Base-by-base conservation (phyloP, 2,329 filamentous ascomycete species). In the Penicillium sp. region DNA sequence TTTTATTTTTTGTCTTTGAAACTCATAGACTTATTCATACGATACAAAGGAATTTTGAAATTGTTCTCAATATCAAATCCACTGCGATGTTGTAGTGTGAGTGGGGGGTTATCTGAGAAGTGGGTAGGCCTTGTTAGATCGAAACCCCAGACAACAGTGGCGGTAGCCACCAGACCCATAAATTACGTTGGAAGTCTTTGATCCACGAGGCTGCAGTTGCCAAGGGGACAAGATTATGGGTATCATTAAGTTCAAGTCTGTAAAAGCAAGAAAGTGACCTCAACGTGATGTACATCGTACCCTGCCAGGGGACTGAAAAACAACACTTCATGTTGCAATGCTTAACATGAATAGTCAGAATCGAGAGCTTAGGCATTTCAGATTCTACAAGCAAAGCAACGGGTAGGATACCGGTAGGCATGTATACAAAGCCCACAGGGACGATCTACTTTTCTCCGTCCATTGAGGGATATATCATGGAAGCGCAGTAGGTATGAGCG, bases 81-180 rank as follows among this genome's bases (percentile, higher is more conserved):
- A 38, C 7, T 13, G 6, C 14, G 18, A 46, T 32, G 23, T 26
- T 51, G 32, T 39, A 7, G 26, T 29, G n/a, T 45, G 14, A 38
- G 47, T 41, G 27, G 48, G 34, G 34, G 49, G 19, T 39, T 39
- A 7, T 14, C n/a, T 14, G 27, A 47, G 18, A 47, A 40, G 48
- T 51, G 48, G 48, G 9, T 39, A 39, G 49, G 18, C 14, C 27
- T 39, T 32, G 18, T 35, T 26, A 23, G 42, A 39, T 40, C 43
- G n/a, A 39, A 34, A 4, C 35, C 42, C 49, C 18, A 52, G 35
- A 52, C 27, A 51, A 9, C 10, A 23, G 29, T 41, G 27, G 46
- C 26, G 27, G 42, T 45, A 47, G n/a, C 42, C 49, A 29, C 43
- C 27, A 47, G 49, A 47, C 43, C 49, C 49, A 47, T 52, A 52